phyloP scores from a whole-genome alignment of 768 basidiomycete species.

The Hericium coralloides region DNA sequence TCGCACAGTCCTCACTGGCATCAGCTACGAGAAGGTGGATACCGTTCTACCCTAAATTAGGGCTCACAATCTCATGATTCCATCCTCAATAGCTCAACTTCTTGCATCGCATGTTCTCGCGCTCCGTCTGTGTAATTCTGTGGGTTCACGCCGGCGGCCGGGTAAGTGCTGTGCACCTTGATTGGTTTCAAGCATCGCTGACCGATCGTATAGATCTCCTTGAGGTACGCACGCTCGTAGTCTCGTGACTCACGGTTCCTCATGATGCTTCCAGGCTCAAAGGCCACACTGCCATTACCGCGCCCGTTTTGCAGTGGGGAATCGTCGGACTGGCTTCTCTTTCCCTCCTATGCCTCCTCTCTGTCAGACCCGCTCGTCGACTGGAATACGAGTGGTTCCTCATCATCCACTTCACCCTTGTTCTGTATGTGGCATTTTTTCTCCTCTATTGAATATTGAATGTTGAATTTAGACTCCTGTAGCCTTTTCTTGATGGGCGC shows the following conservation, averaged over 20 bases:
- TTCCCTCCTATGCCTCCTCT: conserved; percentile 33
- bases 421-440: conserved; percentile 21
- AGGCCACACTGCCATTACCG: not conserved
- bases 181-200: not conserved
- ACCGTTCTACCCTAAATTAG: conserved; percentile 4
- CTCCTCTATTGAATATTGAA: not conserved
- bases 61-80: not conserved
- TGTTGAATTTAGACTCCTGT: conserved; percentile 10
- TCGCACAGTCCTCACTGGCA: conserved; percentile 40
- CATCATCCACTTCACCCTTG: conserved; percentile 34
- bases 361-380: conserved; percentile 38
- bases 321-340: conserved; percentile 30
- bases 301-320: conserved; percentile 23
- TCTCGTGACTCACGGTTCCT: not conserved
- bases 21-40: conserved; percentile 38
- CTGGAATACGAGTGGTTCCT: conserved; percentile 45
- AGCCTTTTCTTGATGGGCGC: conserved; percentile 25
- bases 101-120: not conserved
- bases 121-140: not conserved
- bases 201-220: not conserved
- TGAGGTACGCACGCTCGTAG: not conserved
- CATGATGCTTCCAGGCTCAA: not conserved
- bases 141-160: conserved; percentile 1
- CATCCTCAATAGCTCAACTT: not conserved
- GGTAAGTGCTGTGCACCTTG: not conserved